A percentile compares a stretch with the other conserved stretches of the same genome.
phyloP scores from a whole-genome alignment of 1,139 yeast species.

The Scheffersomyces parashehatae region DNA sequence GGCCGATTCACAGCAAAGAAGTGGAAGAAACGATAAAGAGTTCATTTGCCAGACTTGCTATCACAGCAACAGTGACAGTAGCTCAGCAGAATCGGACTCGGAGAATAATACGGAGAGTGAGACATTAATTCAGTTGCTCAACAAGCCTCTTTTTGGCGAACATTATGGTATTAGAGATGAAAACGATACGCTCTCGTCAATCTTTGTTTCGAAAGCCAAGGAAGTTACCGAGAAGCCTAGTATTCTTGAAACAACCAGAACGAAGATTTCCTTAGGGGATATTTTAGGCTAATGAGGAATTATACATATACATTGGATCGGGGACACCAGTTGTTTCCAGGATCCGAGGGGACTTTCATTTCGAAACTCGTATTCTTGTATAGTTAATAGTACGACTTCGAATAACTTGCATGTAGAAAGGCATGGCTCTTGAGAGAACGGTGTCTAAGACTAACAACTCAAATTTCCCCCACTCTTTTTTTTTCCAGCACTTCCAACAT shows the following conservation, averaged over 20 bases:
- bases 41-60: constrained; percentile 37
- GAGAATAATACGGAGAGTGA: constrained; percentile 11
- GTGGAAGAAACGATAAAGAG: constrained; percentile 2
- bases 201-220: constrained; percentile 6
- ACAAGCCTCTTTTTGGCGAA: constrained; percentile 34
- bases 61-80: constrained; percentile 13
- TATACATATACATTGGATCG: too few species aligned
- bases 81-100: constrained; percentile 5
- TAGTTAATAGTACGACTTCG: too few species aligned
- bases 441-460: too few species aligned
- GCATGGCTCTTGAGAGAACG: too few species aligned
- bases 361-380: too few species aligned
- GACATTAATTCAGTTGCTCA: constrained; percentile 22
- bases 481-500: too few species aligned
- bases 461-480: too few species aligned
- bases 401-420: too few species aligned
- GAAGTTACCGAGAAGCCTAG: not conserved
- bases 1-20: constrained; percentile 5
- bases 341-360: too few species aligned
- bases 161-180: constrained; percentile 33
- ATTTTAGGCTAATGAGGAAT: constrained; percentile 13
- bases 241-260: constrained; percentile 13
- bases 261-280: constrained; percentile 27
- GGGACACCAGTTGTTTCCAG: too few species aligned
- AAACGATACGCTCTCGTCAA: constrained; percentile 24